Percentiles rank a stretch among this genome's conserved stretches.
phyloP scores from a whole-genome alignment of 1,139 yeast genomes.

The Saccharomyces hybrid region DNA sequence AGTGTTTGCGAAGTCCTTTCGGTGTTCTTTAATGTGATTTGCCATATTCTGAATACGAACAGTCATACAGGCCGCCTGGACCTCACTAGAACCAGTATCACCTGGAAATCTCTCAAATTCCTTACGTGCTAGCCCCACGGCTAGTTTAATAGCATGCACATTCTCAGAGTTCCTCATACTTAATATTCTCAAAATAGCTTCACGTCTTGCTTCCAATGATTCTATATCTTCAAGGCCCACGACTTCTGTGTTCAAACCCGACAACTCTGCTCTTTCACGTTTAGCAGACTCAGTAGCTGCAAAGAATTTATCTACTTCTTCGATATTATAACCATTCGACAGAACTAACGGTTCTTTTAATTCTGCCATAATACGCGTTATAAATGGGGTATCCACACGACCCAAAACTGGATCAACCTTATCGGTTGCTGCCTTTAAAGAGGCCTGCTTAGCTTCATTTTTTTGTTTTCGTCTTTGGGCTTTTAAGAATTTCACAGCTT shows the following conservation, averaged over 20 bases:
- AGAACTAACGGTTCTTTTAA: conserved; percentile 54
- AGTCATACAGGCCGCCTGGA: conserved; percentile 87
- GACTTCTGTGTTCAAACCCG: conserved; percentile 22
- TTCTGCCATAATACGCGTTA: conserved; percentile 59
- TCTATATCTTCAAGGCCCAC: conserved; percentile 30
- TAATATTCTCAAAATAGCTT: conserved; percentile 64
- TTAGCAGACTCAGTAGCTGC: conserved; percentile 70
- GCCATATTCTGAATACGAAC: conserved; percentile 72
- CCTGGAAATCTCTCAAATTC: conserved; percentile 83
- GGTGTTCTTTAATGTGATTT: conserved; percentile 63
- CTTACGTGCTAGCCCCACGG: conserved; percentile 56
- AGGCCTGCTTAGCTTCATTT: conserved; percentile 32
- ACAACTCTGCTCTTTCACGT: conserved; percentile 35
- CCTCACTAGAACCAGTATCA: conserved; percentile 93
- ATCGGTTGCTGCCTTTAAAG: conserved; percentile 22
- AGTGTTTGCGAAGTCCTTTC: conserved; percentile 65
- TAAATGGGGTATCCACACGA: conserved; percentile 53
- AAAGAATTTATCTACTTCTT: conserved; percentile 66
- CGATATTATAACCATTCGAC: conserved; percentile 51
- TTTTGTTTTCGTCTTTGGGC: conserved; percentile 34
- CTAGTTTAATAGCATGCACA: conserved; percentile 51
- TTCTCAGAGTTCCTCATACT: conserved; percentile 64
- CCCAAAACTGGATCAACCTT: conserved; percentile 79
- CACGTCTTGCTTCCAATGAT: conserved; percentile 54
- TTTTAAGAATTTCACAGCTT: conserved; percentile 28